Base-by-base conservation (phyloP, 345 rosid species). In the Eutrema heterophyllum region DNA sequence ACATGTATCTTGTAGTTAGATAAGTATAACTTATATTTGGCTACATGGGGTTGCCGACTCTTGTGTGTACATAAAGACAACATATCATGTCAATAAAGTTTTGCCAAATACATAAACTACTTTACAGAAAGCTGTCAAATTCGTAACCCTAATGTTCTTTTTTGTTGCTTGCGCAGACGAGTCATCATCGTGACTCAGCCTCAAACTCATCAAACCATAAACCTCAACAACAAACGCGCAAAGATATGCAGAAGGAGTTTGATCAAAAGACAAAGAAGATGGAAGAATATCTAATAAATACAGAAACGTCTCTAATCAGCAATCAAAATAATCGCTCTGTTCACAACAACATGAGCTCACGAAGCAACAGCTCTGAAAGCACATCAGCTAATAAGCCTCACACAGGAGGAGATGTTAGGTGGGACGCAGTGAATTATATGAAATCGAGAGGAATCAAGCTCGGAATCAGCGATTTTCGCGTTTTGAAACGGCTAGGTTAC, bases 401-500 rank as follows among this genome's bases (percentile, higher is more conserved):
- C 81, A n/a, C 75, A 24, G 77, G 77, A 24, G 78, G 86, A 29
- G 92, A 89, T 68, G 68, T 81, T 0, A 77, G 87, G 49, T 84
- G 91, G 96, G 81, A 75, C 4, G 89, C 82, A 38, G 84, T 91
- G 57, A 80, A 50, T 7, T 76, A 69, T 0, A 59, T 78, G 0
- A 80, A 53, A 16, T 29, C 76, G 4, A 73, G 68, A 6, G 79
- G 66, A 50, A 38, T 73, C 14, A 52, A 68, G 68, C 75, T 86
- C 14, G 82, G 86, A 16, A 79, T 89, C 29, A 67, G 68, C 41
- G 84, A 87, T 78, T 81, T 92, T 36, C 87, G 90, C 14, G 82
- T 92, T 43, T 35, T 89, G 35, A 83, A 84, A 68, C 83, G 94
- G 29, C 82, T 92, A 14, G 97, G 97, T n/a, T 85, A 95, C 48